Percentiles rank a stretch among this genome's conserved stretches.
Conservation (phyloP, 106 monocot genomes). For the Dendrobium huoshanense region DNA sequence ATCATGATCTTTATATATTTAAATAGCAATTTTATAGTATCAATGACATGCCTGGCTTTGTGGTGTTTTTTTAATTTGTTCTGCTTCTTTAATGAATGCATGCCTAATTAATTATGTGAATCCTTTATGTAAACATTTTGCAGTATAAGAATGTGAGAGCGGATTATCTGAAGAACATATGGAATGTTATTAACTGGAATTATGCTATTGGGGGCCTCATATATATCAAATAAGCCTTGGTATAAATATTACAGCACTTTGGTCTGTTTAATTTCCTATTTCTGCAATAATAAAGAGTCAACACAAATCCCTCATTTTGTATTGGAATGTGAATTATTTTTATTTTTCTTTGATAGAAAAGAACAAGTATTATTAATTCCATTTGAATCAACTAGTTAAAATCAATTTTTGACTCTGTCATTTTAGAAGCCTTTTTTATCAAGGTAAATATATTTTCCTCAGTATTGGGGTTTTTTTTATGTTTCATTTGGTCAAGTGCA, state of each 20-base stretch:
- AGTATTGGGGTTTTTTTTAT: no score
- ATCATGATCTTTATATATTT: background rate
- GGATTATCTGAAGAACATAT: conserved; percentile 70
- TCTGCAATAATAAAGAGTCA: background rate
- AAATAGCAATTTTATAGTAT: background rate
- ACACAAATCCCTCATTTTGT: no score
- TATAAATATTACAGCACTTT: background rate
- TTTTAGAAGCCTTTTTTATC: no score
- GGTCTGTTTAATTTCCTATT: background rate
- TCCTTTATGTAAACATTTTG: background rate
- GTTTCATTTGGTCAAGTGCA: no score
- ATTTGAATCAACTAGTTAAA: no score
- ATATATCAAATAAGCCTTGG: background rate
- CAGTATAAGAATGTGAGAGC: conserved; percentile 80
- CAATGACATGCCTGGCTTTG: background rate
- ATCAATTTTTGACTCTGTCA: no score
- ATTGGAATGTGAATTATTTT: no score
- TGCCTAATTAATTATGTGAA: background rate
- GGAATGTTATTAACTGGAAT: conserved; percentile 78
- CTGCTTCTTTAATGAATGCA: no score
- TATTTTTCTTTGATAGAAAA: no score
- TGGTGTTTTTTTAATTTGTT: no score
- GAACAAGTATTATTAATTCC: no score
- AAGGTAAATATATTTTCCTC: no score
- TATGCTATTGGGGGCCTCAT: conserved; percentile 30